Evolutionary conservation across 306 rosid genomes (phyloP), one percentile per base, ranked within the genome.

Genomic region (Cicer arietinum): DNA sequence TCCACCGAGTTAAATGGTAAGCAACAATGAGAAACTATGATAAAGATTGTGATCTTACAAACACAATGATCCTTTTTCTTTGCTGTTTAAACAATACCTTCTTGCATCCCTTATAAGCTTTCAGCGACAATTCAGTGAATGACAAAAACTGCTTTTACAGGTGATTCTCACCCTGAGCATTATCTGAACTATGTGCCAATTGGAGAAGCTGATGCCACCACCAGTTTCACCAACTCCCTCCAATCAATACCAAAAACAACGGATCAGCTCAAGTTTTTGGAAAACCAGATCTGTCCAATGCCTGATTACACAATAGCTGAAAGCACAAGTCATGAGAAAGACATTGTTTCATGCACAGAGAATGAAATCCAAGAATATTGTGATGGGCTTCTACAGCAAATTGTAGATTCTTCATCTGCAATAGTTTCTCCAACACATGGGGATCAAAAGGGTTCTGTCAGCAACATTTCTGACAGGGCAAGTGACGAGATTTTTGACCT

Each of bases 391-490:
- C 81, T 86, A 71, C 90, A 91, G 67, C 83, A 84, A 73, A 83
- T 89, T 57, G 89, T 86, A 47, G 88, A 89, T 53, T 81, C 89
- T 70, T 90, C 94, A 67, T 83, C 93, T 67, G 89, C 89, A 47
- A 70, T 71, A 75, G 43, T 82, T 80, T 82, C 89, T 78, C 73
- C 76, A 42, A 67, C 79, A 50, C 45, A 54, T 35, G 62, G 62
- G 74, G 87, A 76, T 79, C 78, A 47, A 25, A 77, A 61, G 73
- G 83, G 75, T 68, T 78, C 83, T 66, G 86, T 72, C 80, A 66
- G 74, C 46, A 78, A 65, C 73, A 77, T 77, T 45, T 57, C 76
- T 79, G 85, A 72, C 67, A 82, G 74, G 57, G 85, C 56, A 67
- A 76, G 69, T 62, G 82, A 45, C 62, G 69, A 57, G 76, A 89